A percentile compares a stretch with the other conserved stretches of the same genome.
Conservation (phyloP, 192 early-diverging fungal species). For the Backusella macrospora region DNA sequence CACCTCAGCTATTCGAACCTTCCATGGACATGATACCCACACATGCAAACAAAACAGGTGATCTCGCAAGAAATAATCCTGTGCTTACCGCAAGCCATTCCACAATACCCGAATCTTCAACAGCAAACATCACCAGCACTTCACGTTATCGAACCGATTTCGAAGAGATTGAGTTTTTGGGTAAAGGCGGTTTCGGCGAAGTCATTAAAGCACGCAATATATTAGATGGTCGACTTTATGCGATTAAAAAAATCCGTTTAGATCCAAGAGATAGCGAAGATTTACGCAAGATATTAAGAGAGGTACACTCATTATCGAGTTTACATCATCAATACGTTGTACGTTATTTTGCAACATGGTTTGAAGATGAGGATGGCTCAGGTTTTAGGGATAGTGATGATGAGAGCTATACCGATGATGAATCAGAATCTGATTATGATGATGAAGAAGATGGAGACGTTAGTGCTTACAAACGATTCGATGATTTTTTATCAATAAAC, state of each 20-base stretch:
- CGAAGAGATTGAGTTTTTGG: conserved; percentile 78
- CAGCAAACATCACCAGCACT: background rate
- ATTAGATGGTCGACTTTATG: conserved; percentile 82
- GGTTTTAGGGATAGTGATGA: conserved; percentile 40
- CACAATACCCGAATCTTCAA: background rate
- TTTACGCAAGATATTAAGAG: conserved; percentile 83
- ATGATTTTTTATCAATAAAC: conserved; percentile 50
- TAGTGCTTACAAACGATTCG: conserved; percentile 28
- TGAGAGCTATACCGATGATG: conserved; percentile 39
- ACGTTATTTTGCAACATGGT: conserved; percentile 89
- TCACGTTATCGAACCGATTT: conserved; percentile 77
- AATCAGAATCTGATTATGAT: conserved; percentile 31
- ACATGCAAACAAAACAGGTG: background rate
- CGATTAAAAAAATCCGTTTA: conserved; percentile 90
- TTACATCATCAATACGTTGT: conserved; percentile 91
- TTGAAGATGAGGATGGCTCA: conserved; percentile 62
- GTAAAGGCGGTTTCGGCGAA: conserved; percentile 89
- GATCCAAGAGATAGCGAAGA: conserved; percentile 78
- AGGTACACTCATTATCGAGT: conserved; percentile 88
- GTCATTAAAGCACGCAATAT: conserved; percentile 91
- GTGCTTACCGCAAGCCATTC: conserved; percentile 1
- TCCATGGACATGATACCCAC: conserved; percentile 3
- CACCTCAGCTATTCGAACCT: conserved; percentile 5
- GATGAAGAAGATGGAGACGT: conserved; percentile 43
- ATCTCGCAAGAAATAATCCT: background rate